Evolutionary conservation across 1,284 basidiomycete genomes (phyloP), one percentile per base, ranked within the genome.

Genomic region (Ganoderma resinaceum): DNA sequence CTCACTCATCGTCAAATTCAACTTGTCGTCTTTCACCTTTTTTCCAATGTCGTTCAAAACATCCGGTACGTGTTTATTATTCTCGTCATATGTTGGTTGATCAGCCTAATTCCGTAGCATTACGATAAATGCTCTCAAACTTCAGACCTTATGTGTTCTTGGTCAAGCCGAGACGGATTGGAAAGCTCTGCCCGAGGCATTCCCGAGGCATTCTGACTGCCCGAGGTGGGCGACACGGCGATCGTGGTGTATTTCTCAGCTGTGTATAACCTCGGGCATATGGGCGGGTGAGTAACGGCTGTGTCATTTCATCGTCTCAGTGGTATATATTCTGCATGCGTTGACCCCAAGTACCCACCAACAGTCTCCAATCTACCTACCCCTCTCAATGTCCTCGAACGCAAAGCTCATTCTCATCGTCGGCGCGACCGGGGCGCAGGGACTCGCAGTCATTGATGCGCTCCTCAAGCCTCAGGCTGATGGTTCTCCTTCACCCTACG

Each of bases 341-440:
- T 55, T 29, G 18, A 2, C 29, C 29, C 2, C 31, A 12, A 53
- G 29, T 20, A 29, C 52, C 26, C 16, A 55, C 16, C 31, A 31
- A 55, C 20, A 3, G 2, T 1, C 46, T 52, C 9, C 23, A 16
- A 26, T 52, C 52, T 23, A 31, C 31, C 52, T 7, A 33, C 29
- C 16, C 7, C 43, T 23, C 55, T 20, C 55, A 37, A 61, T 57
- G 40, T 23, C 40, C 23, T 42, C 59, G 9, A 35, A 55, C 52
- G 74, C 78, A 72, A 84, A 85, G 75, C 72, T 83, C 69, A 85
- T 87, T 69, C 80, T 85, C 65, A 83, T 86, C 65, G 80, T 86
- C 43, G 84, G 86, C 55, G 86, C 83, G 2, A 87, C 86, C 29
- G 85, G 85, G 61, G 83, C 82, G 4, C 86, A 86, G 69, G 86